Percentiles rank a stretch among this genome's conserved stretches.
phyloP scores from a whole-genome alignment of 176 grass and related monocot genomes.

The Cymbopogon citratus region DNA sequence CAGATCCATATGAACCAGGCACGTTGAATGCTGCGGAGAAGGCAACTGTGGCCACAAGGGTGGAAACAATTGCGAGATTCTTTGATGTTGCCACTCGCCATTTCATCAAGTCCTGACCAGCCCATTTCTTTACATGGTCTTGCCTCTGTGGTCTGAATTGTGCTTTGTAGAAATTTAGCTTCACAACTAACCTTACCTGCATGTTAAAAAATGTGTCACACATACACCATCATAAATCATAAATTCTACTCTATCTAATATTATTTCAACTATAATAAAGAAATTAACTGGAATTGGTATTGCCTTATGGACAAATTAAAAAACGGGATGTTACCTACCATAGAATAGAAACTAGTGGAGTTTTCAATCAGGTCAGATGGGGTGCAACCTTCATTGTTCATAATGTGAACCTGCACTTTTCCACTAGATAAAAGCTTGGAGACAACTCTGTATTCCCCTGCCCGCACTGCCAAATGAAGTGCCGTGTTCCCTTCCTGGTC shows the following conservation, averaged over 20 bases:
- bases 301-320: background rate
- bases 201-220: background rate
- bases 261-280: background rate
- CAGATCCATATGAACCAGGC: constrained; percentile 37
- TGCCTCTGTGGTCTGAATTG: constrained; percentile 41
- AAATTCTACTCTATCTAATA: background rate
- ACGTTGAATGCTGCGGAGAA: constrained; percentile 27
- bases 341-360: constrained; percentile 29
- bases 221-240: background rate
- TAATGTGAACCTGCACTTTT: constrained; percentile 13
- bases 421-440: constrained; percentile 7
- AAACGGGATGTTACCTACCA: constrained; percentile 25
- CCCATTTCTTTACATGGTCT: constrained; percentile 45
- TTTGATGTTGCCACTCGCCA: constrained; percentile 34
- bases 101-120: constrained; percentile 35
- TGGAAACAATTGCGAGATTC: constrained; percentile 34
- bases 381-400: constrained; percentile 44
- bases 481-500: background rate
- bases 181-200: constrained; percentile 20
- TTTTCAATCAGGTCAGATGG: constrained; percentile 16
- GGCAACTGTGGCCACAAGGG: constrained; percentile 34
- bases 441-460: background rate
- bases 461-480: background rate
- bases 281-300: background rate
- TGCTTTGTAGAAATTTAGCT: constrained; percentile 20